Conservation (phyloP, 495 filamentous ascomycete species). For the Mytilinidion resinicola region DNA sequence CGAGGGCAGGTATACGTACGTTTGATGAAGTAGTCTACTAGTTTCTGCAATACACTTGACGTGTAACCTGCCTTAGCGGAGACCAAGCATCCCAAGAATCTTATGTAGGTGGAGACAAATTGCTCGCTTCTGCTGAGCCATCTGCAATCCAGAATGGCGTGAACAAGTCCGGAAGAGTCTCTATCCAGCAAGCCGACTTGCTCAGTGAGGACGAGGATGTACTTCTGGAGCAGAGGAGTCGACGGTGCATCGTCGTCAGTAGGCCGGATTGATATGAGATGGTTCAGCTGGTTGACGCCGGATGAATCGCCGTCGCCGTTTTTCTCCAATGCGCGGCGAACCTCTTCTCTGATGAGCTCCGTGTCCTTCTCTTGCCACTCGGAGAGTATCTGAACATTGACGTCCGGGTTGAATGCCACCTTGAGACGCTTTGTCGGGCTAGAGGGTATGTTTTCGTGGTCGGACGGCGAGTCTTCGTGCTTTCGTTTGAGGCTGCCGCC, state of each 20-base stretch:
- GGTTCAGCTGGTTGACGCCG: constrained; percentile 66
- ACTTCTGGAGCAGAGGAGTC: constrained; percentile 56
- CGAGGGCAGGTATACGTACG: constrained; percentile 31
- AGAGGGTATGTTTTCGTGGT: constrained; percentile 29
- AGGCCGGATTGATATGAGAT: constrained; percentile 51
- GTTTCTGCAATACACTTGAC: constrained; percentile 61
- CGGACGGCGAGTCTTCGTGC: constrained; percentile 38
- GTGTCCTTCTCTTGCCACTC: constrained; percentile 50
- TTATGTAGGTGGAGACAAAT: constrained; percentile 71
- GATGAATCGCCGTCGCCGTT: constrained; percentile 62
- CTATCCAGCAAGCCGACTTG: constrained; percentile 64
- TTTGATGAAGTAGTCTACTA: constrained; percentile 66
- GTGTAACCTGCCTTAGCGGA: constrained; percentile 70
- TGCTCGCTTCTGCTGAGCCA: constrained; percentile 82
- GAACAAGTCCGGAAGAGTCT: constrained; percentile 67
- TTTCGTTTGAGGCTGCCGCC: constrained; percentile 31
- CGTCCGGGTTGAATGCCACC: constrained; percentile 66
- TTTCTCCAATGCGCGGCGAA: constrained; percentile 63
- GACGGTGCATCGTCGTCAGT: constrained; percentile 45
- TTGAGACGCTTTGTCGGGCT: constrained; percentile 35
- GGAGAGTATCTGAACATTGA: constrained; percentile 55
- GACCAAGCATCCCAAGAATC: constrained; percentile 72
- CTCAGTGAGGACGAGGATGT: constrained; percentile 71
- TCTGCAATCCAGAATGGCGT: constrained; percentile 61
- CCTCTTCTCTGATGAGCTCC: constrained; percentile 60